phyloP scores from a whole-genome alignment of 768 basidiomycete species.

The Psilocybe cubensis region DNA sequence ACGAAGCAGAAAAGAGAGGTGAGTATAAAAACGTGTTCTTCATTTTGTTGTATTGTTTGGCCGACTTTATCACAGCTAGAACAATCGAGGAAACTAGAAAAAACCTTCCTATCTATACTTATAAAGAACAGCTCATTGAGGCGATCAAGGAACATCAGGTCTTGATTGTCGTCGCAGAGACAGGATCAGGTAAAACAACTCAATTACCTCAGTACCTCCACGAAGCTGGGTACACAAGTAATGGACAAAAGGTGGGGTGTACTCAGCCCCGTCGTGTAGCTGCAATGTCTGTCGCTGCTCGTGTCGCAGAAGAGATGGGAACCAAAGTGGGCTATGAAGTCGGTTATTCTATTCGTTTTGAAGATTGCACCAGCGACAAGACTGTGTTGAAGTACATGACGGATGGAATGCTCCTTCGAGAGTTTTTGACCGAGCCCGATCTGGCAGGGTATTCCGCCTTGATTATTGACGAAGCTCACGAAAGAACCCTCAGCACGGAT shows the following conservation, averaged over 20 bases:
- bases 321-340: slow-evolving; percentile 97
- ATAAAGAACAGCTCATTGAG: slow-evolving; percentile 84
- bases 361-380: slow-evolving; percentile 99
- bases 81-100: slow-evolving; percentile 94
- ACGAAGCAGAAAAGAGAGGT: slow-evolving; percentile 91
- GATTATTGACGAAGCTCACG: slow-evolving; percentile 99
- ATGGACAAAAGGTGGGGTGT: slow-evolving; percentile 90
- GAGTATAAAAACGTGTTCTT: slow-evolving; percentile 24
- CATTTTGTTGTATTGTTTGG: background rate
- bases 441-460: slow-evolving; percentile 92
- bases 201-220: slow-evolving; percentile 98
- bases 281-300: slow-evolving; percentile 98
- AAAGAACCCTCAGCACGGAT: slow-evolving; percentile 96
- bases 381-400: slow-evolving; percentile 99
- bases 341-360: slow-evolving; percentile 99
- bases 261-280: slow-evolving; percentile 99
- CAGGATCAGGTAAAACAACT: slow-evolving; percentile 98
- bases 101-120: slow-evolving; percentile 88
- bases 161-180: slow-evolving; percentile 97
- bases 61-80: slow-evolving; percentile 54
- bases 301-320: slow-evolving; percentile 99
- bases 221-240: slow-evolving; percentile 92
- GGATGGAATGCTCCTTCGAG: slow-evolving; percentile 96
- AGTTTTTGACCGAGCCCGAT: slow-evolving; percentile 97
- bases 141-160: slow-evolving; percentile 93